Conservation (phyloP, 768 basidiomycete genomes). For the Lactarius sp. region DNA sequence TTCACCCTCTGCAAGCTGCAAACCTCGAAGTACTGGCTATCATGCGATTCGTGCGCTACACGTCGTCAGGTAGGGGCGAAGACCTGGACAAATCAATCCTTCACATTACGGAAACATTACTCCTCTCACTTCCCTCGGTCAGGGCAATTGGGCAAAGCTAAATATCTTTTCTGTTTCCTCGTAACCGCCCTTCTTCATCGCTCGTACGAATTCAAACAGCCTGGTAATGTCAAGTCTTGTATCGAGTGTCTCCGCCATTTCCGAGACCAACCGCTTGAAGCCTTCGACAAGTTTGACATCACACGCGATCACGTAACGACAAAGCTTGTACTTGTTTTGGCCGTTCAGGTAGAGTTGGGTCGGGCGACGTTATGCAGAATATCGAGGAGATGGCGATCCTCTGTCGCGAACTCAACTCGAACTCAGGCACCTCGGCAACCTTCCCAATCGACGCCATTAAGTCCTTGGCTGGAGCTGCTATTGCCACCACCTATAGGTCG, state of each 20-base stretch:
- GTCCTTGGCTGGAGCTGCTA: not conserved
- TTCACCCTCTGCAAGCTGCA: too few relatives aligned
- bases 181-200: not conserved
- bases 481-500: fast-evolving
- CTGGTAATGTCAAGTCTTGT: not conserved
- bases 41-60: too few relatives aligned
- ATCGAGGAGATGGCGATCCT: not conserved
- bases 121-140: too few relatives aligned
- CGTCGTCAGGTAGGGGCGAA: too few relatives aligned
- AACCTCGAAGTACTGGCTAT: too few relatives aligned
- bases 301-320: not conserved
- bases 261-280: not conserved
- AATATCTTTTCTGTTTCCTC: not conserved
- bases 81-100: too few relatives aligned
- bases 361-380: not conserved
- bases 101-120: too few relatives aligned
- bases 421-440: not conserved
- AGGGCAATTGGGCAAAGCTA: too few relatives aligned
- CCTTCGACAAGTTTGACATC: not conserved
- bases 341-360: not conserved
- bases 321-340: too few relatives aligned
- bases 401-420: not conserved
- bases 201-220: not conserved
- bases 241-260: not conserved
- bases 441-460: not conserved